Percentiles rank a stretch among this genome's conserved stretches.
Evolutionary conservation across 306 rosid species (phyloP).

Genomic region (Aeschynomene evenia): DNA sequence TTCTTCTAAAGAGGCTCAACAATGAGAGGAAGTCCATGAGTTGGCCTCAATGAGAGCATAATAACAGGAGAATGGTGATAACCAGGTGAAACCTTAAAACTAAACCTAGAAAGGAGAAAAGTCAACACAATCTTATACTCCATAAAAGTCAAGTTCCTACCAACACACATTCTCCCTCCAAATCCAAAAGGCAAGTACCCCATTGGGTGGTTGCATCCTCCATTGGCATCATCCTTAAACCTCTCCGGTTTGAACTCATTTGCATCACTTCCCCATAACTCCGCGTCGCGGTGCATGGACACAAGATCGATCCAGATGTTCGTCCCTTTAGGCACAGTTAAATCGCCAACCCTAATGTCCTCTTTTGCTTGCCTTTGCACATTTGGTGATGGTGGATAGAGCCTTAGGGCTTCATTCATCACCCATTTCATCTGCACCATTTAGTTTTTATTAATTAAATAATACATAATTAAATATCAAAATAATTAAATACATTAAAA

Average conservation of each 20-base stretch:
- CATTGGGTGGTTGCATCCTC: slow-evolving; percentile 69
- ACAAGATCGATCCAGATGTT: slow-evolving; percentile 64
- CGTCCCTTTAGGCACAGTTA: slow-evolving; percentile 51
- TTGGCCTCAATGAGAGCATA: slow-evolving; percentile 53
- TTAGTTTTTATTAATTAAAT: too few species aligned
- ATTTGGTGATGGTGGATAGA: slow-evolving; percentile 69
- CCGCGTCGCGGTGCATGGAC: slow-evolving; percentile 54
- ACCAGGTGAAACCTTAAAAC: slow-evolving; percentile 40
- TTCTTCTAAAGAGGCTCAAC: slow-evolving; percentile 21
- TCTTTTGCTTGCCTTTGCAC: slow-evolving; percentile 63
- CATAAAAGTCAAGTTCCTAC: not conserved
- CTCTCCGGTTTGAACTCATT: slow-evolving; percentile 62
- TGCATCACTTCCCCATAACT: slow-evolving; percentile 58
- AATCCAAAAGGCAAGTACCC: slow-evolving; percentile 72
- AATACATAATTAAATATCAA: too few species aligned
- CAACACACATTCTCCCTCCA: slow-evolving; percentile 63
- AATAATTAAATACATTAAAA: too few species aligned
- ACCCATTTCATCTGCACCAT: slow-evolving; percentile 81
- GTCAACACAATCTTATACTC: not conserved
- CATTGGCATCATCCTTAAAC: slow-evolving; percentile 44
- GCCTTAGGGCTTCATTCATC: slow-evolving; percentile 58
- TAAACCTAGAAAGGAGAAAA: slow-evolving; percentile 31
- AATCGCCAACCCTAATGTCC: slow-evolving; percentile 45
- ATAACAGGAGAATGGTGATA: slow-evolving; percentile 54
- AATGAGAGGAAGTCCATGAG: slow-evolving; percentile 48